Conservation (phyloP, 805 yeast species). For the Yamadazyma paraphyllophila region DNA sequence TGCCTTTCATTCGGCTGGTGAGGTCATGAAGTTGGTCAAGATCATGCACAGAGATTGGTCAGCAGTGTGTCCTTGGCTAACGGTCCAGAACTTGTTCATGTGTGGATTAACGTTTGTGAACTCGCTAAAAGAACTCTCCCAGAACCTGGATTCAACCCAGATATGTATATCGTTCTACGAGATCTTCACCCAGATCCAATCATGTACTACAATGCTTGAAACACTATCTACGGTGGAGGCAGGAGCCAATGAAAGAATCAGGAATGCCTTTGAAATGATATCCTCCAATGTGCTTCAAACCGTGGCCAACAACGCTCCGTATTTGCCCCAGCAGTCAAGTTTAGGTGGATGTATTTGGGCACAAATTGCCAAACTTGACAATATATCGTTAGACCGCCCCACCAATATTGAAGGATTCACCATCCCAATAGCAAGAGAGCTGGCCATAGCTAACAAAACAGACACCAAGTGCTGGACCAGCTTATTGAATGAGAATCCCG, state of each 20-base stretch:
- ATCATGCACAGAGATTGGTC: slow-evolving; percentile 15
- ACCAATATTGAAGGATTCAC: slow-evolving; percentile 6
- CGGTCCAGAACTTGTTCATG: slow-evolving; percentile 15
- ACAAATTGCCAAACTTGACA: slow-evolving; percentile 12
- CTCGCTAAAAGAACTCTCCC: slow-evolving; percentile 13
- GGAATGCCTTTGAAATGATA: slow-evolving; percentile 15
- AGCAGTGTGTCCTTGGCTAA: slow-evolving; percentile 15
- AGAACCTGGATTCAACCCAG: slow-evolving; percentile 2
- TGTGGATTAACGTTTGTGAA: slow-evolving; percentile 16
- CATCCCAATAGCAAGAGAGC: slow-evolving; percentile 6
- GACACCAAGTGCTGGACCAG: background rate
- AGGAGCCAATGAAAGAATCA: slow-evolving; percentile 13
- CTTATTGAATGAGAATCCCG: background rate
- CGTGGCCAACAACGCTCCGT: slow-evolving; percentile 9
- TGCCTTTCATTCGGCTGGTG: slow-evolving; percentile 16
- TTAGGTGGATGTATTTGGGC: slow-evolving; percentile 12
- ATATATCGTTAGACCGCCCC: slow-evolving; percentile 7
- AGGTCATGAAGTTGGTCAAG: slow-evolving; percentile 13
- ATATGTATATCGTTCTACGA: slow-evolving; percentile 13
- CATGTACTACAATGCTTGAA: slow-evolving; percentile 15
- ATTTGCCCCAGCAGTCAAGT: slow-evolving; percentile 4
- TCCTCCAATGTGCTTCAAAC: slow-evolving; percentile 13
- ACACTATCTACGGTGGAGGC: slow-evolving; percentile 13
- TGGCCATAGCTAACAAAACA: background rate
- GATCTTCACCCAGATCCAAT: slow-evolving; percentile 11